These are phyloP conservation scores for Debaryomyces fabryi DNA, from an alignment of 1,139 yeast genomes.

Conservation along the genomic window DNA sequence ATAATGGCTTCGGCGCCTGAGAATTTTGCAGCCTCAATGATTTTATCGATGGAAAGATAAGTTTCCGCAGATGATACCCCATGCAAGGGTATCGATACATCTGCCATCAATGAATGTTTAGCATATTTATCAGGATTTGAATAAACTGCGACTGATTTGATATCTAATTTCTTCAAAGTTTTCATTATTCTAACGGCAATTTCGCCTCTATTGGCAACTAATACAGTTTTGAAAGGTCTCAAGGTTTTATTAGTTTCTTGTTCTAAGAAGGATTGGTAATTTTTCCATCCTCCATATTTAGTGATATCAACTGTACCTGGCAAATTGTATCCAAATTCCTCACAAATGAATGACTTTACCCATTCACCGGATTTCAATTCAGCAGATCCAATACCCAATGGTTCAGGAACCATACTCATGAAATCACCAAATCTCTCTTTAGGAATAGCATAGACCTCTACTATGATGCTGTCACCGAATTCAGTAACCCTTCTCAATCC, in stretches of 20 bases:
- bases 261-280: constrained; percentile 52
- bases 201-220: constrained; percentile 97
- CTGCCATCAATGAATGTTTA: constrained; percentile 82
- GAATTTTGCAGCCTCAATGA: constrained; percentile 78
- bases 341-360: constrained; percentile 94
- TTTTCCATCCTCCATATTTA: constrained; percentile 83
- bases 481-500: constrained; percentile 73
- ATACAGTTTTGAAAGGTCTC: constrained; percentile 77
- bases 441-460: constrained; percentile 87
- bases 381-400: constrained; percentile 91
- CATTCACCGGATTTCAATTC: constrained; percentile 77
- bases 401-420: constrained; percentile 87
- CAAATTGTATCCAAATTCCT: constrained; percentile 75
- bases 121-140: constrained; percentile 91
- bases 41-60: constrained; percentile 81
- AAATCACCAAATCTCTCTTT: constrained; percentile 75
- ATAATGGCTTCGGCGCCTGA: constrained; percentile 89
- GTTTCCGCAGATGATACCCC: constrained; percentile 91
- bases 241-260: constrained; percentile 23
- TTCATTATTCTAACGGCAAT: constrained; percentile 92
- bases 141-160: constrained; percentile 82
- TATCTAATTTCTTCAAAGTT: constrained; percentile 78
- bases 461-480: constrained; percentile 61
- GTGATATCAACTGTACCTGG: constrained; percentile 81
- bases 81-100: constrained; percentile 73